Base-by-base conservation (phyloP, 2,329 filamentous ascomycete species). In the Seiridium unicorne region DNA sequence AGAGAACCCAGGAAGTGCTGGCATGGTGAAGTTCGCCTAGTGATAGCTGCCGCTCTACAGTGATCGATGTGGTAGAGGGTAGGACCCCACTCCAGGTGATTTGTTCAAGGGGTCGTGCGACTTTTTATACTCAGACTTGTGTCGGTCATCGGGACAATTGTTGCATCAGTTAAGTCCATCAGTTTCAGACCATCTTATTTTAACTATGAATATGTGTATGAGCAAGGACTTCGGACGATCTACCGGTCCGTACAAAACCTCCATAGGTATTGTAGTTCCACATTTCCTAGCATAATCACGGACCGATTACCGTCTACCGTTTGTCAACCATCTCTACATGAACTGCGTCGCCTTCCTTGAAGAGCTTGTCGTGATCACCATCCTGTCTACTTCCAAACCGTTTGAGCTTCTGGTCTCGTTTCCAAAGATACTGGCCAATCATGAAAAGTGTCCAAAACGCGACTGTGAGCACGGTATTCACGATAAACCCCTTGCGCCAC, bases 1-100 rank as follows among this genome's bases (percentile, higher is more conserved):
- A 0, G 76, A 75, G 64, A 81, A 81, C 1, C 77, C 76, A 46
- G 65, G 51, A 0, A 78, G 65, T 0, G 69, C 60, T 9, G 77
- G 74, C 76, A 78, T 79, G 6, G 34, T 51, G 18, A 34, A 11
- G 9, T 18, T 18, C 18, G 11, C 46, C 4, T n/a, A 31, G 46
- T 18, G 11, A 42, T 13, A 42, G 13, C 7, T 7, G 7, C 13
- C 7, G 13, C 38, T 42, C 7, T 42, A 42, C 7, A 7, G 38
- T 42, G 7, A 42, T 8, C 13, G 7, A 42, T 42, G 38, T 42
- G 38, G 38, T 42, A 26, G 18, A 26, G 18, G 18, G 18, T 26
- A 26, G 18, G 38, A 42, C 38, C 38, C 38, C 38, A 26, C 18
- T 26, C 2, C 18, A 26, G 18, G 18, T 26, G 18, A 26, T 26